phyloP scores from a whole-genome alignment of 257 asterid genomes.

The Eucommia ulmoides region DNA sequence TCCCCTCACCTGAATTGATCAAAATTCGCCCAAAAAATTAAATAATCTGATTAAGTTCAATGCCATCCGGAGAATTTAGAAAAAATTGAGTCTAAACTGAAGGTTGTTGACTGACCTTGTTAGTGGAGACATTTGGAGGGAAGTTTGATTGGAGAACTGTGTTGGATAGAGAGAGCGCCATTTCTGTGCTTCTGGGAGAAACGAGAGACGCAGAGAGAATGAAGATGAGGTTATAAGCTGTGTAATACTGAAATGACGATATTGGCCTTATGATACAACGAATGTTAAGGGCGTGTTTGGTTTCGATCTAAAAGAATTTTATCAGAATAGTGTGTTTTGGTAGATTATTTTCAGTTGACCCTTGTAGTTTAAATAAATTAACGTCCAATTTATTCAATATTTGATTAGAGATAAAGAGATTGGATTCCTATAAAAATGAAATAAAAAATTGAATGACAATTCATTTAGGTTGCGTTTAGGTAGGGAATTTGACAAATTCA shows the following conservation, averaged over 20 bases:
- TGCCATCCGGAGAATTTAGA: neutral
- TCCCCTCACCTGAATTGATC: neutral
- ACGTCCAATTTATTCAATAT: too few relatives aligned
- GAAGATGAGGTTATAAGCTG: neutral
- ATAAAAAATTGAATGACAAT: too few relatives aligned
- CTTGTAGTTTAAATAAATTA: too few relatives aligned
- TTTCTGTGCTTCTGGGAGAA: slow-evolving; percentile 7
- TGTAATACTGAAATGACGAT: neutral
- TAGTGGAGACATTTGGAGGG: slow-evolving; percentile 22
- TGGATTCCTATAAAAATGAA: too few relatives aligned
- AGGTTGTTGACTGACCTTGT: neutral
- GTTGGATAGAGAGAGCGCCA: slow-evolving; percentile 67
- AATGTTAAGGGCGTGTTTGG: too few relatives aligned
- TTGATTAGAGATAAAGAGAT: too few relatives aligned
- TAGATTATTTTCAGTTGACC: too few relatives aligned
- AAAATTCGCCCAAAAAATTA: neutral
- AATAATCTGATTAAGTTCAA: neutral
- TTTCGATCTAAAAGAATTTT: too few relatives aligned
- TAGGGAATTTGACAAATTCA: too few relatives aligned
- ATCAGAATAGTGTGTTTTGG: too few relatives aligned
- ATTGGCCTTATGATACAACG: neutral
- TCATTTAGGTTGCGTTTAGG: too few relatives aligned
- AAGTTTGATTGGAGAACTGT: slow-evolving; percentile 44
- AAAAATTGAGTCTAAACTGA: too few relatives aligned
- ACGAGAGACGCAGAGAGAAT: neutral